phyloP scores from a whole-genome alignment of 2,329 filamentous ascomycete genomes.

The Venturia nashicola region DNA sequence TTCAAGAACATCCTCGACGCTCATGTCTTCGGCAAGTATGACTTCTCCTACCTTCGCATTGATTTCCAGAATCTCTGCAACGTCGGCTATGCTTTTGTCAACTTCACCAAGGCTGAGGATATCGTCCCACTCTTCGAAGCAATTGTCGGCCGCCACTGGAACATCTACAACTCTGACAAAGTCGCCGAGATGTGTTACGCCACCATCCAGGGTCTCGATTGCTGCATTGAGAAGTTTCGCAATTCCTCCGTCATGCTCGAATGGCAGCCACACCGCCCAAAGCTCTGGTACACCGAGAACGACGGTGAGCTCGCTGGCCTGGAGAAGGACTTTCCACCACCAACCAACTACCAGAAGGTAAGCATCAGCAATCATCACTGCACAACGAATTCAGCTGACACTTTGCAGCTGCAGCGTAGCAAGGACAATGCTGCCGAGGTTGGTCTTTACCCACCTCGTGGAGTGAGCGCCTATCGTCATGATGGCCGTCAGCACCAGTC shows the following conservation, averaged over 20 bases:
- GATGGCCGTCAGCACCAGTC: slow-evolving; percentile 2
- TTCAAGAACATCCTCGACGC: slow-evolving; percentile 64
- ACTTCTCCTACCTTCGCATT: slow-evolving; percentile 92
- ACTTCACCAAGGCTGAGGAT: slow-evolving; percentile 69
- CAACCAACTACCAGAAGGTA: slow-evolving; percentile 10
- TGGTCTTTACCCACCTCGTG: slow-evolving; percentile 9
- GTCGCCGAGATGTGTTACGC: slow-evolving; percentile 87
- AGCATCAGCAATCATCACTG: background rate
- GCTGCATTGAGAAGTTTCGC: slow-evolving; percentile 85
- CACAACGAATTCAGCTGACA: background rate
- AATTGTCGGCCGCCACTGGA: slow-evolving; percentile 40
- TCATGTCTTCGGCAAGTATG: slow-evolving; percentile 70
- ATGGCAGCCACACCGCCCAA: slow-evolving; percentile 26
- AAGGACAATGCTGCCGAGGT: slow-evolving; percentile 7
- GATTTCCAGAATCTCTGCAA: slow-evolving; percentile 42
- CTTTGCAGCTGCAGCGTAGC: slow-evolving; percentile 9
- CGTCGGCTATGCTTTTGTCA: slow-evolving; percentile 95
- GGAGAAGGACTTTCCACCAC: slow-evolving; percentile 9
- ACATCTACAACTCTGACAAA: slow-evolving; percentile 73
- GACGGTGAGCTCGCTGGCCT: slow-evolving; percentile 7
- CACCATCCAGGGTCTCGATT: slow-evolving; percentile 90
- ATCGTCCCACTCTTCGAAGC: slow-evolving; percentile 43
- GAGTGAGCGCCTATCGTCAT: slow-evolving; percentile 4
- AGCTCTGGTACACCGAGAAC: slow-evolving; percentile 9
- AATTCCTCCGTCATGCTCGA: slow-evolving; percentile 96